Evolutionary conservation across 768 basidiomycete genomes (phyloP), one percentile per base, ranked within the genome.

Genomic region (Fomitopsis serialis): DNA sequence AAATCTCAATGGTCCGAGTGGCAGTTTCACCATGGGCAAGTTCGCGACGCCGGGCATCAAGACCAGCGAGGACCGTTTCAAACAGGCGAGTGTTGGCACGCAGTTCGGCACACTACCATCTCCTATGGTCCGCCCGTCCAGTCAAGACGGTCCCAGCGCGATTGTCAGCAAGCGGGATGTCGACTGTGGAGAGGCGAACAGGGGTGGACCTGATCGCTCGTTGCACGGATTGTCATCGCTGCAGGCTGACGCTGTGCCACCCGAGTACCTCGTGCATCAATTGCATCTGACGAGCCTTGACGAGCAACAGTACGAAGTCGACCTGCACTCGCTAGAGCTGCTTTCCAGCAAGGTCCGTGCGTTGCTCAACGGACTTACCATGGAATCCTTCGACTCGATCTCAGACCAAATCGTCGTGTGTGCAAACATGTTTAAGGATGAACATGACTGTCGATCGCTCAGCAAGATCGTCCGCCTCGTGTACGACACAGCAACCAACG

Each of bases 401-500:
- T 95, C 94, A 2, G 84, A 90, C 65, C 93, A 98, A 69, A 96
- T 98, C 67, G 87, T 98, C 58, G 70, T 79, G 9, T 98, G 93
- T 92, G 95, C 94, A 25, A 96, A 98, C 79, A 91, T 82, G 73
- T 91, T 87, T 4, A 85, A 87, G 74, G 81, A 87, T 63, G 93
- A 98, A 78, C 89, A 84, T 66, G 92, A 98, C 64, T 93, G 94
- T 2, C 83, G 89, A 59, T 95, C 94, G 3, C 82, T 98, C 56
- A 96, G 96, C 61, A 91, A 94, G 62, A 95, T 98, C 67, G 98
- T 97, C 70, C 84, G 87, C 53, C 85, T 97, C 49, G 90, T 98
- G 29, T 98, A 97, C 69, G 96, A 97, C 70, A 97, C 95, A 77
- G 95, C 94, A 10, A 97, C 92, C 8, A 94, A 97, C 68, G 95